Evolutionary conservation across 305 asterid genomes (phyloP), one percentile per base, ranked within the genome.

Genomic region (Petunia hybrid): DNA sequence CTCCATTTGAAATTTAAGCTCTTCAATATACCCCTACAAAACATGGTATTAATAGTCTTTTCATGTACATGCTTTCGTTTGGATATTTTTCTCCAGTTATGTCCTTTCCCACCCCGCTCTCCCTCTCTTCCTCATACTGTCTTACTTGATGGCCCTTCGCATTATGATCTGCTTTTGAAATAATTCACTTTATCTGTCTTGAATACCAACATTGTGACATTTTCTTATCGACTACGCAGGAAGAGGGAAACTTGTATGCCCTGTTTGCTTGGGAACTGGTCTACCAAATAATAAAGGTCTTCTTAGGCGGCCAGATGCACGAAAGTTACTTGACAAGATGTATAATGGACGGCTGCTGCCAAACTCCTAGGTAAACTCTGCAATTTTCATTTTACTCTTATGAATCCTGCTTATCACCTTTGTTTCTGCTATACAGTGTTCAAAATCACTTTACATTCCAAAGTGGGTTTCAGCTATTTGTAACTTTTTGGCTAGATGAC

Each of bases 221-320:
- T 13, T 3, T 74, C 78, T 74, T 38, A 51, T 7, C 0, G 64
- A 9, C 31, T 51, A 46, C 59, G 83, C 91, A 95, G 98, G 99
- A 53, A 87, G 99, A 84, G 99, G 99, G 82, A 95, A 92, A 77
- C 87, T 95, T 80, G 99, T 94, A 2, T 95, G 99, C 77, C 99
- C 99, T 0, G 97, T 95, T 10, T 95, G 99, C 84, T 80, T 95
- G 65, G 99, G 99, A 48, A 94, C 99, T 16, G 99, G 99, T 86
- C 45, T 95, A 77, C 95, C 97, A 31, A 95, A 95, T 87, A 95
- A 90, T 89, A 95, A 94, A 90, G 99, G 98, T 45, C 97, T 95
- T 79, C 97, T 95, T 66, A 86, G 99, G 85, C 86, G 99, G 88
- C 99, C 97, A 22, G 99, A 89, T 7, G 99, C 97, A 71, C 76